These are phyloP conservation scores for Chaetomium sp. DNA, from an alignment of 2,329 filamentous ascomycete genomes.

Conservation along the genomic window DNA sequence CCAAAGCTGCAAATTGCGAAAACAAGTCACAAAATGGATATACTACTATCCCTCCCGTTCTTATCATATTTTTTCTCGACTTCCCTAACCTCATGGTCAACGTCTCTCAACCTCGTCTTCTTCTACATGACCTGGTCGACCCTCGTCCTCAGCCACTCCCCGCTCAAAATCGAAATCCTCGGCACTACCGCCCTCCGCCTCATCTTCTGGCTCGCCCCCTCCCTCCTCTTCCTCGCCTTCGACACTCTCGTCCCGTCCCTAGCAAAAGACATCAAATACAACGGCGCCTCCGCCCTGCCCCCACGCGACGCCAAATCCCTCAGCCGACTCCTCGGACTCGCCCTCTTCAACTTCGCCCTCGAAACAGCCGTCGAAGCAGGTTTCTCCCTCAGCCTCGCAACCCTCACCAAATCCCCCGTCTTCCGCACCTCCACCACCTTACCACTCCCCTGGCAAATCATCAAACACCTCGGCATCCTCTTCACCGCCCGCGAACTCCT, in stretches of 20 bases:
- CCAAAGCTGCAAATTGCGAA: not conserved
- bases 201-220: conserved; percentile 67
- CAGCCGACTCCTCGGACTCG: conserved; percentile 33
- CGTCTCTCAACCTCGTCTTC: conserved; percentile 77
- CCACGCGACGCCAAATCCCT: conserved; percentile 35
- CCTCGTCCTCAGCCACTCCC: conserved; percentile 68
- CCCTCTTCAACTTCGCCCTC: conserved; percentile 40
- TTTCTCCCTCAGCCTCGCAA: conserved; percentile 33
- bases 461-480: conserved; percentile 42
- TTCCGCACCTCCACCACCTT: conserved; percentile 44
- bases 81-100: conserved; percentile 61
- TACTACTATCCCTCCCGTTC: conserved; percentile 66
- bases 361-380: conserved; percentile 39
- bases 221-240: conserved; percentile 64
- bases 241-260: conserved; percentile 65
- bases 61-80: conserved; percentile 61
- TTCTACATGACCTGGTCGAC: conserved; percentile 90
- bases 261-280: conserved; percentile 61
- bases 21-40: conserved; percentile 42
- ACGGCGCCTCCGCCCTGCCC: conserved; percentile 47
- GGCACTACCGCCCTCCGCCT: conserved; percentile 62
- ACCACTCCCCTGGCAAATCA: conserved; percentile 47
- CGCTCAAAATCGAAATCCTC: conserved; percentile 67
- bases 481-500: conserved; percentile 48
- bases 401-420: conserved; percentile 32